Base-by-base conservation (phyloP, 495 filamentous ascomycete species). In the Corynascus novoguineensis region DNA sequence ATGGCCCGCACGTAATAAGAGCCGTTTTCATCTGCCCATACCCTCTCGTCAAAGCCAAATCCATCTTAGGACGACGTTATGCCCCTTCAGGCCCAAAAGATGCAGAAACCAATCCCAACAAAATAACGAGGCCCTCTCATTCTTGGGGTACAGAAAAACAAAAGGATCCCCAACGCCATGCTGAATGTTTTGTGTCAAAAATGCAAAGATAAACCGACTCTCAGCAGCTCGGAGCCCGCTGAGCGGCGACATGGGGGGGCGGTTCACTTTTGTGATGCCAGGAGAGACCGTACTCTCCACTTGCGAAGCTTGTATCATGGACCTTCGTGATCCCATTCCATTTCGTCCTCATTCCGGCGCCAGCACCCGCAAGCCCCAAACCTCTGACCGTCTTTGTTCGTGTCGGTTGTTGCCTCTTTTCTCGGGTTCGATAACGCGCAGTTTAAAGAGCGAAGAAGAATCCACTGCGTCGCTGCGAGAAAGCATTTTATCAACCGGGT, bases 91-190 rank as follows among this genome's bases (percentile, higher is more conserved):
- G 24, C 17, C 17, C 38, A 37, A 45, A 46, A 55, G n/a, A 46
- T 27, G 49, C 49, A 55, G 32, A 35, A 34, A 27, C 41, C 50
- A 42, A 24, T 25, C 46, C 19, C 10, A n/a, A 11, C 32, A 19
- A 8, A 37, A 50, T 50, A n/a, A 32, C 52, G 19, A 29, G 22
- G 53, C 27, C 53, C 41, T 40, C 28, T 19, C n/a, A 42, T 32
- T 49, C 37, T 50, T n/a, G 34, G 17, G 34, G 37, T 40, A 55
- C 48, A 42, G 55, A 61, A 50, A 45, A 57, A 55, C 41, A 60
- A 61, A 40, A 4, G 24, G 40, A 59, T 2, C 63, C 60, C 63
- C 53, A 65, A 62, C 63, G 59, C 63, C 63, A 50, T 65, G 63
- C 63, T 65, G 57, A 55, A 60, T 55, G 50, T 47, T 29, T 25